Conservation (phyloP, 768 basidiomycete species). For the Termitomyces eurrhizus region DNA sequence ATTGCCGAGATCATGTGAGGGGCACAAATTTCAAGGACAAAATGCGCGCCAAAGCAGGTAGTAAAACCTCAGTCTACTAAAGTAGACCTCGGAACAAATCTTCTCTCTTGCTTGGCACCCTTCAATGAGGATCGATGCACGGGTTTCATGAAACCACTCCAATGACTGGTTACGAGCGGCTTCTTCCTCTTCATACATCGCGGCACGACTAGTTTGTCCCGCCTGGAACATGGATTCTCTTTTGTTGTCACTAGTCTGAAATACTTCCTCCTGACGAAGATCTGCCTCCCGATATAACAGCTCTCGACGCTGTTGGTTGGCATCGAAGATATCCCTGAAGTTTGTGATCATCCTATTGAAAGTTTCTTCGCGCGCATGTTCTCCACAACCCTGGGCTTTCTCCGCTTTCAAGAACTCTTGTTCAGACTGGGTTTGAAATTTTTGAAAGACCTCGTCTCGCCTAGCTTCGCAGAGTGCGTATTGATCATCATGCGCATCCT, state of each 20-base stretch:
- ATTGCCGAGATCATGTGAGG: too few species aligned
- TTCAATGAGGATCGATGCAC: neutral
- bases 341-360: slow-evolving; percentile 2
- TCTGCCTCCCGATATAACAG: neutral
- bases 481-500: neutral
- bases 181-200: slow-evolving; percentile 2
- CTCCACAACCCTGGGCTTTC: neutral
- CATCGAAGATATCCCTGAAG: neutral
- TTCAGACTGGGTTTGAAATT: neutral
- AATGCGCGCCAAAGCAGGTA: too few species aligned
- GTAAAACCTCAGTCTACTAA: too few species aligned
- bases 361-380: neutral
- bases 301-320: neutral
- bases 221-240: neutral
- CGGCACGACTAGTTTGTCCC: neutral
- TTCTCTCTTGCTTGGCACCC: slow-evolving; percentile 2
- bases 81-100: too few species aligned
- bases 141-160: neutral
- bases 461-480: neutral
- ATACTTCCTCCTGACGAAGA: neutral
- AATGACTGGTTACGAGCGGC: neutral
- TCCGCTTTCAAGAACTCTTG: slow-evolving; percentile 3
- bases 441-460: neutral
- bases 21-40: too few species aligned
- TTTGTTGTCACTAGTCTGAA: neutral